Evolutionary conservation across 805 yeast genomes (phyloP), one percentile per base, ranked within the genome.

Genomic region (Yamadazyma tumulicola): DNA sequence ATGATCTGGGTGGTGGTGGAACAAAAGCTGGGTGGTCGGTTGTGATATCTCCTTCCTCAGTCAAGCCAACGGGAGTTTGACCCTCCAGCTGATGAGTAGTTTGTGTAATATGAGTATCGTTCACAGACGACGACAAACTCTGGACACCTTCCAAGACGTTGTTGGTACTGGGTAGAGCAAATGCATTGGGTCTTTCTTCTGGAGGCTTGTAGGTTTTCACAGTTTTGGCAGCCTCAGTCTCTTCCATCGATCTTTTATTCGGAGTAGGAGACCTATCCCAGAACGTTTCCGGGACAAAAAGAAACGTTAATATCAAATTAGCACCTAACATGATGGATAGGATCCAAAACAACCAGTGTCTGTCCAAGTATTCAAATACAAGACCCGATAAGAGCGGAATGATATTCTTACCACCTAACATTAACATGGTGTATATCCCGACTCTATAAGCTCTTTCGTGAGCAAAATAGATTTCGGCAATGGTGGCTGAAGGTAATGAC

Each of bases 291-390:
- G 83, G 84, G 14, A 75, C 81, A 49, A 76, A 77, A 9, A 77
- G 47, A 37, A 66, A 69, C 10, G 75, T 69, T 19, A 68, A 52
- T 2, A 68, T 45, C 21, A 74, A 57, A 43, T 65, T 60, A 25
- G 61, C 49, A 1, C 76, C 82, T 10, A 73, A 60, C 36, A 77
- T 64, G 24, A 77, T 75, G 9, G 79, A 59, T 28, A 73, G 54
- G 24, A 77, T 70, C 79, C 81, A 78, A 48, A 72, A 78, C 22
- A 77, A 56, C 84, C 84, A 78, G 47, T 75, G 75, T 57, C 81
- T 65, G 43, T 69, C 64, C 29, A 70, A 52, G 36, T 59, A 49
- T 35, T 68, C 62, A 29, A 78, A 72, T 6, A 77, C 64, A 40
- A 77, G 67, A 8, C 75, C 77, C 6, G 81, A 67, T 10, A 74